Evolutionary conservation across 306 rosid species (phyloP).

Genomic region (Luffa acutangula): DNA sequence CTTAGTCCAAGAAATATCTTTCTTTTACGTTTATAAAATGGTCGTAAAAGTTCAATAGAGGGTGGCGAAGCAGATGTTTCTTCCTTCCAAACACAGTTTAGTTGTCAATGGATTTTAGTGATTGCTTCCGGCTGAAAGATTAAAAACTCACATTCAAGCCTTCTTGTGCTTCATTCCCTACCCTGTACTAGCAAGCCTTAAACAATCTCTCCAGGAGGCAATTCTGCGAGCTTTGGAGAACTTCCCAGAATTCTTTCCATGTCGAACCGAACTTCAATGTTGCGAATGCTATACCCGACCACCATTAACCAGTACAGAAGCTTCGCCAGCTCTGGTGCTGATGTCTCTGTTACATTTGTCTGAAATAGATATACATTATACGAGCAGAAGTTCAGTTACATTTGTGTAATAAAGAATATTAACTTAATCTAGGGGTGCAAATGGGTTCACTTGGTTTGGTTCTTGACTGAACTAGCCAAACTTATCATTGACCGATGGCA

Average conservation of each 20-base stretch:
- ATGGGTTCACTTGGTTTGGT: not conserved
- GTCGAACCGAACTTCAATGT: constrained; percentile 89
- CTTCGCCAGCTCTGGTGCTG: constrained; percentile 78
- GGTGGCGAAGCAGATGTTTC: not conserved
- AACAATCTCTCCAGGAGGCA: constrained; percentile 84
- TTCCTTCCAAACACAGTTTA: not conserved
- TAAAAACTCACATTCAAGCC: not conserved
- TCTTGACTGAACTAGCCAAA: not conserved
- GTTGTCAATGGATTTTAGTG: not conserved
- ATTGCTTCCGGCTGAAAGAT: not conserved
- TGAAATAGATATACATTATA: constrained; percentile 3
- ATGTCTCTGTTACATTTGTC: constrained; percentile 69
- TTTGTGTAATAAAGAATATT: not conserved
- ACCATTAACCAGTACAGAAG: constrained; percentile 94
- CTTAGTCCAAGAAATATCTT: not conserved
- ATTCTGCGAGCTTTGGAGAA: constrained; percentile 72
- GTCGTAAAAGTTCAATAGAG: not conserved
- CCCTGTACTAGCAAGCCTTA: constrained; percentile 1
- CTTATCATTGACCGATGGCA: not conserved
- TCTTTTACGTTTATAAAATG: not conserved
- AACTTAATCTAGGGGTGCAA: not conserved
- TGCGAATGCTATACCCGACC: constrained; percentile 89
- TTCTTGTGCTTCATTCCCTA: not conserved
- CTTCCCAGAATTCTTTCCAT: constrained; percentile 94
- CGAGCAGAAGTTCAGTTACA: not conserved